Base-by-base conservation (phyloP, 257 asterid species). In the Pogostemon cablin region DNA sequence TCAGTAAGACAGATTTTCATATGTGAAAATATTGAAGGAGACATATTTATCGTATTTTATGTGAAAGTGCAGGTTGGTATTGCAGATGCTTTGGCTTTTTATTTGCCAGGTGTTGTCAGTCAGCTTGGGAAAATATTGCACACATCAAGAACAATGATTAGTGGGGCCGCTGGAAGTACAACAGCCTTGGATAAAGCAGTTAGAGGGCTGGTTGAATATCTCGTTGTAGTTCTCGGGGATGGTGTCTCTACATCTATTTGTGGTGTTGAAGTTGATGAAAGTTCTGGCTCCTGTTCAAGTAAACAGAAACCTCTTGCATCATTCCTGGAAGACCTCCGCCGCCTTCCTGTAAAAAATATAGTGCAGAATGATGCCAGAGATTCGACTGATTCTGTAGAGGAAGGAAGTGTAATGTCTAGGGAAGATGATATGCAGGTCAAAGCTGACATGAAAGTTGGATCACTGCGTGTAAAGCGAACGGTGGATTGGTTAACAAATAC, bases 1-100 rank as follows among this genome's bases (percentile, higher is more conserved):
- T 50, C 37, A 8, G 35, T 1, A 25, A 25, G 32, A 25, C 32
- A 25, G 32, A 25, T 7, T 50, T 20, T 50, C 54, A 3, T 34
- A 17, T 6, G 46, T 25, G 5, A 68, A 46, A 39, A 15, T 70
- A 12, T 4, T 6, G 9, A 3, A 55, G n/a, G 17, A 8, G 5
- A 62, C 49, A 42, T 15, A 10, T 34, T 5, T 50, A 9, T 15
- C 25, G 12, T 56, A 11, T 62, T 59, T 49, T 65, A 54, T 32
- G 71, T 69, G 65, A 9, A 73, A 77, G 75, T 81, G 83, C 95
- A 93, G 98, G 97, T 89, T 81, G 98, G 97, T 49, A 78, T 88
- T 73, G 91, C 93, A 75, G 98, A 95, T 84, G 92, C 98, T 25
- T 75, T 95, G 82, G 98, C 97, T 69, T 95, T 91, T 83, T 95